Evolutionary conservation across 2,329 filamentous ascomycete species (phyloP).

Genomic region (Calonectria pseudoreteaudii): DNA sequence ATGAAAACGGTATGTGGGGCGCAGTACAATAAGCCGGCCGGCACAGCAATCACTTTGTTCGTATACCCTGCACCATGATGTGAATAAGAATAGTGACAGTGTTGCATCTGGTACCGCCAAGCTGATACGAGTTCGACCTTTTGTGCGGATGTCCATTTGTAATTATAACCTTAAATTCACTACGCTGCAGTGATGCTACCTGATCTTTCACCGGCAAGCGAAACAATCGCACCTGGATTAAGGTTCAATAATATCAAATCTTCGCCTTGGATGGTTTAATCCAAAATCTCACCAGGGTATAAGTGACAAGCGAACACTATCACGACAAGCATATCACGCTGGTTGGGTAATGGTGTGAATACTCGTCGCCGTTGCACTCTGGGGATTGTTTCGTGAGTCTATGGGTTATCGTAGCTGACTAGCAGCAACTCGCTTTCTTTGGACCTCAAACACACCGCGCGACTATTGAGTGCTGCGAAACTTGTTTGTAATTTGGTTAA

Average conservation of each 20-base stretch:
- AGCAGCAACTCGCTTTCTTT: too few species aligned
- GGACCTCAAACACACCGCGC: too few species aligned
- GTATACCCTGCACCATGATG: not conserved
- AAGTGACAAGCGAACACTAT: too few species aligned
- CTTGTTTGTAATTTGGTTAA: too few species aligned
- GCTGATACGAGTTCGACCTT: not conserved
- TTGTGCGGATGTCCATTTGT: not conserved
- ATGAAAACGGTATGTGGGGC: slow-evolving; percentile 3
- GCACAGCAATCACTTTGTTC: not conserved
- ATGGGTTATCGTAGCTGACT: too few species aligned
- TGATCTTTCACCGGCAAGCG: not conserved
- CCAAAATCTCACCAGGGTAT: too few species aligned
- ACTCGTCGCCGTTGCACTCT: not conserved
- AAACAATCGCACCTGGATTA: not conserved
- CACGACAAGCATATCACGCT: too few species aligned
- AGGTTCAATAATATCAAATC: too few species aligned
- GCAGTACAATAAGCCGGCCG: not conserved
- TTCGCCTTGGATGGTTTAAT: too few species aligned
- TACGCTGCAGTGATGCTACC: not conserved
- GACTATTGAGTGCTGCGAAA: too few species aligned
- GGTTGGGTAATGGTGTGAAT: not conserved
- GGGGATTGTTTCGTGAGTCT: too few species aligned
- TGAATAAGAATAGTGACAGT: not conserved
- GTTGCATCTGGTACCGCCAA: not conserved
- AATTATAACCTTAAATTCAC: not conserved